Percentiles rank a stretch among this genome's conserved stretches.
Evolutionary conservation across 176 grass and related monocot genomes (phyloP).

Genomic region (Aegilops longissima): DNA sequence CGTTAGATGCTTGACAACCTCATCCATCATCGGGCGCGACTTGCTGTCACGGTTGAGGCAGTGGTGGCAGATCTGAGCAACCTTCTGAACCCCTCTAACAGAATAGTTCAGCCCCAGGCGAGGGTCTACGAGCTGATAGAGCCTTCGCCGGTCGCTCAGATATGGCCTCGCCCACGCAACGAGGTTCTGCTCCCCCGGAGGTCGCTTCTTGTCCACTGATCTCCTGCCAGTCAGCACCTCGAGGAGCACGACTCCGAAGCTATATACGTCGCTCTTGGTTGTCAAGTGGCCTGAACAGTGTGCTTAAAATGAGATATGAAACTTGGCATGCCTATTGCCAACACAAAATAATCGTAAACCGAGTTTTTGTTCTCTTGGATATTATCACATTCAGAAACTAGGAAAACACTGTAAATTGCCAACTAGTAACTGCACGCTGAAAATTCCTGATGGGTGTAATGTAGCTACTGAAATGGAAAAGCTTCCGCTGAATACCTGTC

Average conservation of each 20-base stretch:
- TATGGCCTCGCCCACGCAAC: slow-evolving; percentile 75
- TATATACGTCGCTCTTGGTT: slow-evolving; percentile 91
- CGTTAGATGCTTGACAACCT: slow-evolving; percentile 64
- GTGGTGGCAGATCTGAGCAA: slow-evolving; percentile 72
- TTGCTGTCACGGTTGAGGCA: slow-evolving; percentile 81
- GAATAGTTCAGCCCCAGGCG: slow-evolving; percentile 89
- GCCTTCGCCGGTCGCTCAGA: slow-evolving; percentile 69
- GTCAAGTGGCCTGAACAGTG: slow-evolving; percentile 74
- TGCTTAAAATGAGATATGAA: slow-evolving; percentile 13
- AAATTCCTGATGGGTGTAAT: background rate
- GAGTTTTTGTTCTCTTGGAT: background rate
- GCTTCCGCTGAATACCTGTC: slow-evolving; percentile 61
- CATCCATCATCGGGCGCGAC: slow-evolving; percentile 70
- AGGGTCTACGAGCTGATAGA: slow-evolving; percentile 90
- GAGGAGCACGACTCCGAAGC: slow-evolving; percentile 85
- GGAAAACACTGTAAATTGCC: background rate
- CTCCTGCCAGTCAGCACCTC: slow-evolving; percentile 82
- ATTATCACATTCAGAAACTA: background rate
- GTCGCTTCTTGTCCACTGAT: slow-evolving; percentile 92
- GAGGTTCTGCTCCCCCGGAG: slow-evolving; percentile 75
- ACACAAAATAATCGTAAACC: slow-evolving; percentile 7
- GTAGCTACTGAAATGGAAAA: background rate
- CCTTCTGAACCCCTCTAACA: slow-evolving; percentile 71
- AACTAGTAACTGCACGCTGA: background rate
- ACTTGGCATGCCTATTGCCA: background rate